Conservation (phyloP, 345 rosid genomes). For the Mercurialis annua region DNA sequence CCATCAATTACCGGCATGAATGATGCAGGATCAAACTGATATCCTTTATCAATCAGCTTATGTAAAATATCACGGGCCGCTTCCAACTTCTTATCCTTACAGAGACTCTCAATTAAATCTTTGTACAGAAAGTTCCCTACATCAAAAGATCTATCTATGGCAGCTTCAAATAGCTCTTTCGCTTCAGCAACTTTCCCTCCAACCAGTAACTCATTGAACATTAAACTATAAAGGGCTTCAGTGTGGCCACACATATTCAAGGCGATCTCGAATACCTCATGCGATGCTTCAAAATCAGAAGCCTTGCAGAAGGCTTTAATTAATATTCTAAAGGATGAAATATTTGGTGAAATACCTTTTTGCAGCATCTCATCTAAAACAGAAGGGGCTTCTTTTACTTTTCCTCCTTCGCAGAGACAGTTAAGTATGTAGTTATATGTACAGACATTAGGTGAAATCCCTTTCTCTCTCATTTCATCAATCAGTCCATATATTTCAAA, state of each 20-base stretch:
- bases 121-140: constrained; percentile 62
- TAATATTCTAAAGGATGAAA: constrained; percentile 63
- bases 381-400: constrained; percentile 70
- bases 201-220: constrained; percentile 73
- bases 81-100: constrained; percentile 60
- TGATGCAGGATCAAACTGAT: constrained; percentile 74
- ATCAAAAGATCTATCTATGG: constrained; percentile 58
- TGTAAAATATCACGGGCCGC: constrained; percentile 57
- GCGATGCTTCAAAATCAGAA: constrained; percentile 55
- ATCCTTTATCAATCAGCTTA: constrained; percentile 65
- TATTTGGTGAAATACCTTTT: constrained; percentile 64
- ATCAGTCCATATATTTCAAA: constrained; percentile 90
- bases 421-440: constrained; percentile 74
- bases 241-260: constrained; percentile 73
- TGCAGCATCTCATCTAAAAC: constrained; percentile 83
- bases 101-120: constrained; percentile 64
- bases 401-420: constrained; percentile 76
- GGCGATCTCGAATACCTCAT: constrained; percentile 79
- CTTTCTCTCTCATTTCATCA: constrained; percentile 94
- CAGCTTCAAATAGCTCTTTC: constrained; percentile 63
- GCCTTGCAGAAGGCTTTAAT: constrained; percentile 74
- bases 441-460: constrained; percentile 68
- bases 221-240: constrained; percentile 69
- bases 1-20: constrained; percentile 92
- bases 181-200: constrained; percentile 63